Evolutionary conservation across 2,329 filamentous ascomycete genomes (phyloP), one percentile per base, ranked within the genome.

Genomic region (Sclerotinia subarctica): DNA sequence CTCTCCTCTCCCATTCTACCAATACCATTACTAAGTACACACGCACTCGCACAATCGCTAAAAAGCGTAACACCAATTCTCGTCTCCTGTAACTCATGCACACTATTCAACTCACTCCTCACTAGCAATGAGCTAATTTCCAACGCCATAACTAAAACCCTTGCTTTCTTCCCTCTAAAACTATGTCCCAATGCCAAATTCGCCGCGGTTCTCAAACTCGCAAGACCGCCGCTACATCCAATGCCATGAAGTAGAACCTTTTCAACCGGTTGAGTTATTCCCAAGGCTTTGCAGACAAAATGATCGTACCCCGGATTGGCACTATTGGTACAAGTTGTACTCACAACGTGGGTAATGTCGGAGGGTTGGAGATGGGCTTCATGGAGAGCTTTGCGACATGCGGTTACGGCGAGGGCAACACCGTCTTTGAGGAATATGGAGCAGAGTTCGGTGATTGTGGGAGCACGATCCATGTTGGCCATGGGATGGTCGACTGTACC

Each of bases 281-380:
- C 86, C 2, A 91, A 78, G 5, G 81, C 79, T 73, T 85, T 86
- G 64, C 83, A 83, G 32, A 90, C 85, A 70, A 82, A 88, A 76
- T 90, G 86, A 72, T 90, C 88, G 74, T 87, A 90, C 1, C 88
- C 88, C 0, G 88, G 88, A 75, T 90, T 90, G 21, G 87, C 87
- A 71, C 86, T 89, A 75, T 90, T 86, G 11, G 88, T 91, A 75
- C 88, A 90, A 6, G 88, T 90, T 0, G 87, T 89, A 32, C 87
- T 85, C 11, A 91, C 87, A 52, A 90, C 81, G 73, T 91, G 88
- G 3, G 88, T 91, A 70, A 91, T 87, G 64, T 87, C 79, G 3
- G 75, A 74, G 0, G 82, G 75, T 53, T 82, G 80, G 53, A 88
- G 76, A 21, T 80, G 79, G 6, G 86, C 84, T 75, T 88, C 86